Conservation (phyloP, 2,329 filamentous ascomycete species). For the Phialocephala sp. region DNA sequence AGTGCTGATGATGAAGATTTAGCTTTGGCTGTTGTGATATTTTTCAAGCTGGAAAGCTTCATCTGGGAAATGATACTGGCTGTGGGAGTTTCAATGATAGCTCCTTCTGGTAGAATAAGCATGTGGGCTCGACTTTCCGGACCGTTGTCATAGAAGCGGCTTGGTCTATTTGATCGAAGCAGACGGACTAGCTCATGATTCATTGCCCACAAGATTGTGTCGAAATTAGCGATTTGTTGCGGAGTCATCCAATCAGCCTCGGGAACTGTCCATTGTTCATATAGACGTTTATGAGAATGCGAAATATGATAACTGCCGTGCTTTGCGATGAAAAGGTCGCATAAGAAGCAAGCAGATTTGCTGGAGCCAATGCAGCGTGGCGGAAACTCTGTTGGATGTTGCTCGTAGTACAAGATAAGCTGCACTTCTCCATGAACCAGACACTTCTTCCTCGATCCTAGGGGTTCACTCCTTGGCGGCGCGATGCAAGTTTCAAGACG, state of each 20-base stretch:
- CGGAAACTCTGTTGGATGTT: background rate
- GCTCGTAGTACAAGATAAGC: slow-evolving; percentile 38
- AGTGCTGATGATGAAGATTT: background rate
- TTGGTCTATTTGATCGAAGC: background rate
- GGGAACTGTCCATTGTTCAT: slow-evolving; percentile 23
- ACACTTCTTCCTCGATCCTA: slow-evolving; percentile 10
- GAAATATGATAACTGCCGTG: slow-evolving; percentile 27
- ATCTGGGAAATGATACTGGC: background rate
- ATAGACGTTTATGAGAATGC: slow-evolving; percentile 23
- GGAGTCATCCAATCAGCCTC: background rate
- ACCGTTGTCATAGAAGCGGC: background rate
- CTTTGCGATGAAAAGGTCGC: slow-evolving; percentile 26
- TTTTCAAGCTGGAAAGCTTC: background rate
- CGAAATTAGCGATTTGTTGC: background rate
- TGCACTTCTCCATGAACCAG: slow-evolving; percentile 58
- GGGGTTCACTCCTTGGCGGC: background rate
- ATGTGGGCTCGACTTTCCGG: background rate
- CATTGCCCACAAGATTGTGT: too few relatives aligned
- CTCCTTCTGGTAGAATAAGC: background rate
- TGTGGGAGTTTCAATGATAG: background rate
- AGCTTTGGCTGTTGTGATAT: background rate
- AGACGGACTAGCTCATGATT: background rate
- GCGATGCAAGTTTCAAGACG: background rate
- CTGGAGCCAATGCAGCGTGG: slow-evolving; percentile 30
- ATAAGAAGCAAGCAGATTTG: slow-evolving; percentile 30